These are phyloP conservation scores for Colletotrichum paranaense DNA, from an alignment of 2,329 filamentous ascomycete genomes.

Conservation along the genomic window DNA sequence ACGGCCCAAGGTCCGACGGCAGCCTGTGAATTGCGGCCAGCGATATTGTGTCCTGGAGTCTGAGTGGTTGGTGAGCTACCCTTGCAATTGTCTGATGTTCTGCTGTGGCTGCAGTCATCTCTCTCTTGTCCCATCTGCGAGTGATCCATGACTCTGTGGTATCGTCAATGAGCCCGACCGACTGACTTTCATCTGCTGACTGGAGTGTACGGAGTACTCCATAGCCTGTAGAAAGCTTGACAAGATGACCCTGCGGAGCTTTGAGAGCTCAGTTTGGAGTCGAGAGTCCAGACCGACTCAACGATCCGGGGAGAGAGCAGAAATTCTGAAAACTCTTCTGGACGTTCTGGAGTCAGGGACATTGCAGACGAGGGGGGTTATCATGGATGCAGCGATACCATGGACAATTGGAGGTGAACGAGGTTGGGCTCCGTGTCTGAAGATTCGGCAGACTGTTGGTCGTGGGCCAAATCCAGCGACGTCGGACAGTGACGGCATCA, in stretches of 20 bases:
- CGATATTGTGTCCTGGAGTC: neutral
- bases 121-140: neutral
- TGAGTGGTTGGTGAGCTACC: neutral
- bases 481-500: conserved; percentile 29
- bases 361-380: neutral
- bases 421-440: conserved; percentile 12
- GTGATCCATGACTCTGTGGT: neutral
- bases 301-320: conserved; percentile 12
- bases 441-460: conserved; percentile 1
- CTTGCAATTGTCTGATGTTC: neutral
- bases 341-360: neutral
- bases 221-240: neutral
- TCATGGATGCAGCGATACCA: too few relatives aligned
- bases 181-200: neutral
- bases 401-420: neutral
- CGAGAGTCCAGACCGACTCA: neutral
- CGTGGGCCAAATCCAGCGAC: conserved; percentile 15
- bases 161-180: conserved; percentile 1
- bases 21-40: neutral
- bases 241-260: conserved; percentile 5
- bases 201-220: too few relatives aligned
- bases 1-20: conserved; percentile 7
- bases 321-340: conserved; percentile 1
- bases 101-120: neutral
- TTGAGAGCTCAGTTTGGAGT: conserved; percentile 3